These are phyloP conservation scores for Cryphonectria japonica DNA, from an alignment of 2,329 filamentous ascomycete genomes.

Conservation along the genomic window DNA sequence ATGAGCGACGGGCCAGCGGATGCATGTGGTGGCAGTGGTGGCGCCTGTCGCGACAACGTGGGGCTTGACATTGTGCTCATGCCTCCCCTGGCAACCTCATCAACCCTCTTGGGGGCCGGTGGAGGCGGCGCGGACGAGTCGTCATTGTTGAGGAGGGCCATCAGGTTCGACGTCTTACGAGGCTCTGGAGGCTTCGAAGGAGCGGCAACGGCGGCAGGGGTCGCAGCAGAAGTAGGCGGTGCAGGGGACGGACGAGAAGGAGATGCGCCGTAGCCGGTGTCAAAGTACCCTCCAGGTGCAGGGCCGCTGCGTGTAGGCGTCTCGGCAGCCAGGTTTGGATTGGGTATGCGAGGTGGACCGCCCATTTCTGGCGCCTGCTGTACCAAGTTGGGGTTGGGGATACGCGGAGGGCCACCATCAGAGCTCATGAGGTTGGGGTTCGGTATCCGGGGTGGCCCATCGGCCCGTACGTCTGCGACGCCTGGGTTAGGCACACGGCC, in stretches of 20 bases:
- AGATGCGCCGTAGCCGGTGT: constrained; percentile 23
- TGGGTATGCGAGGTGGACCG: constrained; percentile 25
- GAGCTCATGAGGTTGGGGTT: constrained; percentile 21
- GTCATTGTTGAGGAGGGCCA: constrained; percentile 67
- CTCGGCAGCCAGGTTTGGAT: constrained; percentile 25
- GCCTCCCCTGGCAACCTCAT: constrained; percentile 47
- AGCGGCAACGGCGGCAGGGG: constrained; percentile 45
- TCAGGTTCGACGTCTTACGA: constrained; percentile 66
- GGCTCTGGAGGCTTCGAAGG: constrained; percentile 47
- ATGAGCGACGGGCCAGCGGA: constrained; percentile 47
- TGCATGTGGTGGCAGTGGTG: constrained; percentile 34
- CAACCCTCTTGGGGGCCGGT: constrained; percentile 54
- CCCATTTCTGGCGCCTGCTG: not conserved
- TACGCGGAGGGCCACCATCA: constrained; percentile 17
- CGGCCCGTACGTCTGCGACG: constrained; percentile 21
- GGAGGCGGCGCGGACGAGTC: constrained; percentile 48
- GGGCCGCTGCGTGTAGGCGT: constrained; percentile 21
- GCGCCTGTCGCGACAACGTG: constrained; percentile 50
- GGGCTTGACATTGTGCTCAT: constrained; percentile 54
- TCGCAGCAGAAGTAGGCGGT: constrained; percentile 45
- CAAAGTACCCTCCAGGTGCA: constrained; percentile 34
- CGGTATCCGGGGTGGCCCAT: constrained; percentile 22
- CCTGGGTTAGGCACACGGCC: constrained; percentile 38
- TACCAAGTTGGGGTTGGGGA: constrained; percentile 26
- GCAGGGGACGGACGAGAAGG: constrained; percentile 38